Evolutionary conservation across 768 basidiomycete genomes (phyloP).

Genomic region (Steccherinum ochraceum): DNA sequence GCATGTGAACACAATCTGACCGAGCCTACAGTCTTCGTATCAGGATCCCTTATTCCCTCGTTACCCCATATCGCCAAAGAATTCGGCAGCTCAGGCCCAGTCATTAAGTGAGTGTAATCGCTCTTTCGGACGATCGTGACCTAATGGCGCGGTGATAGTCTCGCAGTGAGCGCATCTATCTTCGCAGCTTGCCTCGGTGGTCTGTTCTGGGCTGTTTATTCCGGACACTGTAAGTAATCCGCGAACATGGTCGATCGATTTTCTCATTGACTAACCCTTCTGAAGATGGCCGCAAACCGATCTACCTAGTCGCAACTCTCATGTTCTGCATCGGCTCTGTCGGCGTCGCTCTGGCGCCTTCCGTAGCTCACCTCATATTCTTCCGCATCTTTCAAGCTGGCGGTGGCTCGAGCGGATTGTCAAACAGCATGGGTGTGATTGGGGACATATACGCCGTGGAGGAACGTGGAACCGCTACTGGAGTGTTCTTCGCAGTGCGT

Average conservation of each 20-base stretch:
- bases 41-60: slow-evolving; percentile 65
- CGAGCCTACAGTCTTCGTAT: slow-evolving; percentile 59
- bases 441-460: slow-evolving; percentile 64
- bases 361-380: slow-evolving; percentile 42
- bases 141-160: no score
- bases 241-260: slow-evolving; percentile 14
- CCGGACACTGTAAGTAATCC: slow-evolving; percentile 33
- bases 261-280: neutral
- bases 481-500: slow-evolving; percentile 47
- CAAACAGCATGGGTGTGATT: slow-evolving; percentile 54
- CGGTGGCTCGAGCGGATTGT: slow-evolving; percentile 50
- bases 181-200: slow-evolving; percentile 39
- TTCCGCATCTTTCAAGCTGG: slow-evolving; percentile 64
- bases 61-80: slow-evolving; percentile 71
- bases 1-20: no score
- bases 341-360: slow-evolving; percentile 45
- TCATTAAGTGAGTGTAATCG: slow-evolving; percentile 42
- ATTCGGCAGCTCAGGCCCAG: slow-evolving; percentile 46
- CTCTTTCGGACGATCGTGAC: no score
- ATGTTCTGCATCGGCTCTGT: slow-evolving; percentile 52
- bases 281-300: slow-evolving; percentile 57
- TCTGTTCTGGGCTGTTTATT: slow-evolving; percentile 45
- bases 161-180: slow-evolving; percentile 44
- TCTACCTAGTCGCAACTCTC: slow-evolving; percentile 58
- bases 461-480: slow-evolving; percentile 54